Percentiles rank a stretch among this genome's conserved stretches.
Conservation (phyloP, 345 rosid genomes). For the Physaria fendleri region DNA sequence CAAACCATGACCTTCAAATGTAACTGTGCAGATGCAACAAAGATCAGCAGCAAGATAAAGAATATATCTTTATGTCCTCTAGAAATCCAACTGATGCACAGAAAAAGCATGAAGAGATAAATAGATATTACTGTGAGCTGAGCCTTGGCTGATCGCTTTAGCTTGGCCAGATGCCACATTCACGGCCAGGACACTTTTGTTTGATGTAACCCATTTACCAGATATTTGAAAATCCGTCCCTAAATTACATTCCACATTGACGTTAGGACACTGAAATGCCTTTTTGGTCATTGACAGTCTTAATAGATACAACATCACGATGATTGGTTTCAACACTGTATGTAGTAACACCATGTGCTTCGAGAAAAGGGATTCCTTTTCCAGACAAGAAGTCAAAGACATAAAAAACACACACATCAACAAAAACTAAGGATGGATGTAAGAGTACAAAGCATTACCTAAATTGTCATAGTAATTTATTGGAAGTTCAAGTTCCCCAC, state of each 20-base stretch:
- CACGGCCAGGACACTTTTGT: constrained; percentile 51
- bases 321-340: constrained; percentile 60
- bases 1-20: constrained; percentile 47
- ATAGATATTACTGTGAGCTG: constrained; percentile 47
- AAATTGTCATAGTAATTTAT: constrained; percentile 58
- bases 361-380: constrained; percentile 72
- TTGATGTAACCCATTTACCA: constrained; percentile 66
- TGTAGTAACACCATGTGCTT: constrained; percentile 51
- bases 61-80: constrained; percentile 1
- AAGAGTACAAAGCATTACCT: constrained; percentile 36
- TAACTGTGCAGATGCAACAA: constrained; percentile 44
- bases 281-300: constrained; percentile 25
- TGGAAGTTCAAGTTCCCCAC: constrained; percentile 67
- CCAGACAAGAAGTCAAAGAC: constrained; percentile 19
- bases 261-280: too few species aligned
- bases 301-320: constrained; percentile 56
- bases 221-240: constrained; percentile 47
- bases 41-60: constrained; percentile 2
- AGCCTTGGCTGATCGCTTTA: constrained; percentile 63
- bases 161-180: constrained; percentile 61
- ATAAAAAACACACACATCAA: neutral
- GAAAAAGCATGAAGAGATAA: neutral
- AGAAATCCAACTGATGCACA: neutral
- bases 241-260: constrained; percentile 31
- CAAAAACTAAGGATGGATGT: constrained; percentile 9